Evolutionary conservation across 2,329 filamentous ascomycete genomes (phyloP), one percentile per base, ranked within the genome.

Genomic region (Mycosphaerelloides madeirae): DNA sequence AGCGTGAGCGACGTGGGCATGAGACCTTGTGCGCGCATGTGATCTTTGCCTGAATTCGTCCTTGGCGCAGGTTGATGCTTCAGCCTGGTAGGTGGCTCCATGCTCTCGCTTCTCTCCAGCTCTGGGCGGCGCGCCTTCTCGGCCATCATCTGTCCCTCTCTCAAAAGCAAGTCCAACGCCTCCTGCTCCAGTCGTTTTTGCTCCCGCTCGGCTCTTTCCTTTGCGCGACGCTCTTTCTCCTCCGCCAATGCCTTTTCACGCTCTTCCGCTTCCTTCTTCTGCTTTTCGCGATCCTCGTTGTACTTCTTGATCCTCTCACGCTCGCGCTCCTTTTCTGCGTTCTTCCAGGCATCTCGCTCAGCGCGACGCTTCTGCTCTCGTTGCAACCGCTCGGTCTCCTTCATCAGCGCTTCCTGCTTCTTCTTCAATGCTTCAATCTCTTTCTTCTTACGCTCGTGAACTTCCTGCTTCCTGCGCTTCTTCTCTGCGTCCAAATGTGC

Each of bases 401-500:
- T 65, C 41, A 62, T 64, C 33, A 68, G 59, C 35, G 71, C 69
- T 19, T 69, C 67, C 41, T 72, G 68, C 50, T 71, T 71, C 58
- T 75, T 70, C 52, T 71, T 72, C 29, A 75, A 69, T 41, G 70
- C 68, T 34, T 73, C 69, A 46, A 76, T 58, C 62, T 65, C 73
- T 60, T 67, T 71, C 59, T 62, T 73, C 65, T 74, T 75, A 65
- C 78, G 80, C 63, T 83, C 78, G 58, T 83, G 75, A 28, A 79
- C 77, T 42, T 80, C 78, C 48, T 68, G 69, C 43, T 79, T 77
- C 15, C 73, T 72, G 51, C 83, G 78, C 52, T 79, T 76, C 34
- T 72, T 73, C 41, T 76, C 72, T 14, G 82, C 68, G 54, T 83
- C 78, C 36, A 81, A 77, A 43, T 81, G 74, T 8, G 81, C 70